Base-by-base conservation (phyloP, 129 eudicot genomes). In the Arctium minus region DNA sequence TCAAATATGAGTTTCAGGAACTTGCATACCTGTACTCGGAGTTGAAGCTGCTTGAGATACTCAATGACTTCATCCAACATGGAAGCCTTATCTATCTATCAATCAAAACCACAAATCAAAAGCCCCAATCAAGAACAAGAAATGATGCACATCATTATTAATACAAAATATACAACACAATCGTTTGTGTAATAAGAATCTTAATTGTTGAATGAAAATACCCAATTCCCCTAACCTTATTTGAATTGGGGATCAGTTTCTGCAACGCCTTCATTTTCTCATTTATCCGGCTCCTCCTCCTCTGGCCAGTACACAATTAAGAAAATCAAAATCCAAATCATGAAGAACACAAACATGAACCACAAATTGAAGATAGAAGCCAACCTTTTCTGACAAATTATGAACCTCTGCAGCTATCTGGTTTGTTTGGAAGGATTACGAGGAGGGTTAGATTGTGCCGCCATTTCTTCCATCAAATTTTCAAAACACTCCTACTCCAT, bases 61-160 rank as follows among this genome's bases (percentile, higher is more conserved):
- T 91, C 97, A 81, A 93, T 93, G 27, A 94, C 96, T 83, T 93
- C 96, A 83, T 93, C 97, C 62, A 93, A 90, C 96, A 93, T 93
- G 0, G 97, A 93, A 37, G 98, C 98, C 82, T 93, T 93, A 79
- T 93, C 98, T 4, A 93, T 91, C 97, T 93, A 53, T 60, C n/a
- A 78, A 12, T 27, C 53, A 67, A 76, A 53, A 50, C 46, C 72
- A 53, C 31, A 53, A 32, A 77, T 8, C 3, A 29, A 74, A 37
- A 37, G 3, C n/a, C 53, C 32, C 17, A 70, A 48, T 4, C 29
- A 32, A 77, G 56, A 77, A 60, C 36, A 77, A 8, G 36, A 9
- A 36, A 77, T 36, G 80, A 7, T 22, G 27, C 27, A 22, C 27
- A 60, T n/a, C 17, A 62, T 46, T 11, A 48, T 48, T 17, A 50